Percentiles rank a stretch among this genome's conserved stretches.
Evolutionary conservation across 345 rosid genomes (phyloP).

Genomic region (Balakata baccata): DNA sequence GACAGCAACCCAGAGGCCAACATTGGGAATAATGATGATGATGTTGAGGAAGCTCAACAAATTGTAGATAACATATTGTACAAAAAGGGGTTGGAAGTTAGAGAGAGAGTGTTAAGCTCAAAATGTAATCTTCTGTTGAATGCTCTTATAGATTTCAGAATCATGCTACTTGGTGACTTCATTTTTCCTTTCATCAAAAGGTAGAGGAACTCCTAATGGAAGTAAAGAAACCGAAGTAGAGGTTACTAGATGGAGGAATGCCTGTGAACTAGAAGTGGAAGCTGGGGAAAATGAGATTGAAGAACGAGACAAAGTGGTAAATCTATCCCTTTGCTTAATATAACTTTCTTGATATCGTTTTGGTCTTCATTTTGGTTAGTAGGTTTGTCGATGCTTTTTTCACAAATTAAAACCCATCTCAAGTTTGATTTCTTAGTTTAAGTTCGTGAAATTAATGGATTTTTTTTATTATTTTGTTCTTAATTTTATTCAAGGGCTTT

Average conservation of each 20-base stretch:
- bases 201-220: conserved; percentile 57
- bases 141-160: conserved; percentile 14
- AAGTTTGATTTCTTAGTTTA: background rate
- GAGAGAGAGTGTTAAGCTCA: conserved; percentile 52
- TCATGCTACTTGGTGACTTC: conserved; percentile 17
- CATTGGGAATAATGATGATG: no score
- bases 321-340: background rate
- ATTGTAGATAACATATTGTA: conserved; percentile 42
- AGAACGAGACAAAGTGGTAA: conserved; percentile 67
- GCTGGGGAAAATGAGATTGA: conserved; percentile 72
- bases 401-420: background rate
- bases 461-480: no score
- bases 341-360: background rate
- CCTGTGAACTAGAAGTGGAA: conserved; percentile 91
- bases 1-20: no score
- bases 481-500: background rate
- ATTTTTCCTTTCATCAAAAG: conserved; percentile 28
- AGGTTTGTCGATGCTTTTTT: conserved; percentile 22
- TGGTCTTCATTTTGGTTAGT: no score
- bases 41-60: conserved; percentile 51
- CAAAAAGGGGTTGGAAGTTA: conserved; percentile 61
- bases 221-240: conserved; percentile 74
- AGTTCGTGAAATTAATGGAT: background rate
- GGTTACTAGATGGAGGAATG: conserved; percentile 82
- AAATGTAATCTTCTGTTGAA: conserved; percentile 40